Percentiles rank a stretch among this genome's conserved stretches.
phyloP scores from a whole-genome alignment of 257 asterid genomes.

The Solanum piurae region DNA sequence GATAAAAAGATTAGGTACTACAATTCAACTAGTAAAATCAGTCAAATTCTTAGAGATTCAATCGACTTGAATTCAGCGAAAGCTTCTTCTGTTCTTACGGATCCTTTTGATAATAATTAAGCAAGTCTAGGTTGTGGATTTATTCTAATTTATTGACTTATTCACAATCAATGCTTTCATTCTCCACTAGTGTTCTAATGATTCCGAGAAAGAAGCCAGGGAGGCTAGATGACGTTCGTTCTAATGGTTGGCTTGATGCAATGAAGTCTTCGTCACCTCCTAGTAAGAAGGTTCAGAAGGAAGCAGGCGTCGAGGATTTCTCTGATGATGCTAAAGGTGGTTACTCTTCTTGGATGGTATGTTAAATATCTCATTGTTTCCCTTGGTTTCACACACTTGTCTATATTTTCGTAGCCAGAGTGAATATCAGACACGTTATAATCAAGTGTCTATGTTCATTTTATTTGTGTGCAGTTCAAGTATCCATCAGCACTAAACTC shows the following conservation, averaged over 20 bases:
- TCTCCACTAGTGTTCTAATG: slow-evolving; percentile 19
- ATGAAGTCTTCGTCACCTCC: slow-evolving; percentile 79
- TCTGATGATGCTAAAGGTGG: slow-evolving; percentile 34
- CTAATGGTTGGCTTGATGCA: slow-evolving; percentile 72
- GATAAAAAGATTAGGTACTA: slow-evolving; percentile 17
- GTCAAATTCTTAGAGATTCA: background rate
- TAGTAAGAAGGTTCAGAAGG: slow-evolving; percentile 31
- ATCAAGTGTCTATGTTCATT: background rate
- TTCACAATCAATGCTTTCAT: slow-evolving; percentile 39
- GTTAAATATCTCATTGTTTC: background rate
- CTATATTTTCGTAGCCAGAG: background rate
- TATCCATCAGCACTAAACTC: slow-evolving; percentile 1
- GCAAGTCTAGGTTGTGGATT: slow-evolving; percentile 46
- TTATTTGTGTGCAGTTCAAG: background rate
- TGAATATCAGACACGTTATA: background rate
- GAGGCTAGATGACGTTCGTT: slow-evolving; percentile 44
- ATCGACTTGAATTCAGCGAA: slow-evolving; percentile 48
- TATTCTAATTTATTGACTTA: slow-evolving; percentile 35
- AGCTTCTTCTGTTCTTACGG: slow-evolving; percentile 51
- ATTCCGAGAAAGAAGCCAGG: slow-evolving; percentile 42
- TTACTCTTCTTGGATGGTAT: slow-evolving; percentile 57
- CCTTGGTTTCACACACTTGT: background rate
- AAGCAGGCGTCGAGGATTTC: slow-evolving; percentile 15
- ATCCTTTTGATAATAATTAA: slow-evolving; percentile 32
- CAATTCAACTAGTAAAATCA: background rate